Evolutionary conservation across 352 stramenopile genomes (phyloP).

Genomic region (Globisporangium spinosum): DNA sequence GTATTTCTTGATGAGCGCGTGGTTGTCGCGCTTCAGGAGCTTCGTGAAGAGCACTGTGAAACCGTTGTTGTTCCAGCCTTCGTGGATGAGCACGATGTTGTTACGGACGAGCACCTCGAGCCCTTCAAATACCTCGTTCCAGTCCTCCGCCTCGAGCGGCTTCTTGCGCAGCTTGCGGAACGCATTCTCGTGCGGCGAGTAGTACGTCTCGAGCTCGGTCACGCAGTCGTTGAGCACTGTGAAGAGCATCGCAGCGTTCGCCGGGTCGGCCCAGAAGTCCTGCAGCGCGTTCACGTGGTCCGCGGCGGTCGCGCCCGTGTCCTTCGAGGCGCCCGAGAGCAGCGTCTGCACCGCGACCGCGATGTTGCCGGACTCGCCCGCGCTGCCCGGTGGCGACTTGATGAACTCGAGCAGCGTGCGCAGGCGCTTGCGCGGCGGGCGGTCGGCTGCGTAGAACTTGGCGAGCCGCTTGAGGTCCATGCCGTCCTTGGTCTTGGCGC

Average conservation of each 20-base stretch:
- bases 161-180: constrained; percentile 83
- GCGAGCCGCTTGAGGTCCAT: constrained; percentile 63
- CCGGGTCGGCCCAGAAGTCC: constrained; percentile 77
- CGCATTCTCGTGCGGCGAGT: constrained; percentile 74
- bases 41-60: constrained; percentile 85
- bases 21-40: constrained; percentile 81
- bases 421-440: constrained; percentile 78
- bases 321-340: constrained; percentile 49
- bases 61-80: constrained; percentile 80
- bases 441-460: constrained; percentile 85
- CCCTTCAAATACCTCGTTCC: constrained; percentile 86
- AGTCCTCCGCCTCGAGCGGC: constrained; percentile 81
- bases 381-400: constrained; percentile 41
- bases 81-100: constrained; percentile 59
- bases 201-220: constrained; percentile 78
- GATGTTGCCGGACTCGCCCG: constrained; percentile 51
- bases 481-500: constrained; percentile 7
- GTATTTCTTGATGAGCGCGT: constrained; percentile 89
- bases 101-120: constrained; percentile 80
- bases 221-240: constrained; percentile 79
- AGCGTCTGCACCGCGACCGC: constrained; percentile 67
- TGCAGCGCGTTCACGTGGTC: constrained; percentile 49
- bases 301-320: constrained; percentile 23
- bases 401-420: constrained; percentile 83
- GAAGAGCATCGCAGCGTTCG: constrained; percentile 71